phyloP scores from a whole-genome alignment of 2,329 filamentous ascomycete genomes.

The Aspergillus fijiensis region DNA sequence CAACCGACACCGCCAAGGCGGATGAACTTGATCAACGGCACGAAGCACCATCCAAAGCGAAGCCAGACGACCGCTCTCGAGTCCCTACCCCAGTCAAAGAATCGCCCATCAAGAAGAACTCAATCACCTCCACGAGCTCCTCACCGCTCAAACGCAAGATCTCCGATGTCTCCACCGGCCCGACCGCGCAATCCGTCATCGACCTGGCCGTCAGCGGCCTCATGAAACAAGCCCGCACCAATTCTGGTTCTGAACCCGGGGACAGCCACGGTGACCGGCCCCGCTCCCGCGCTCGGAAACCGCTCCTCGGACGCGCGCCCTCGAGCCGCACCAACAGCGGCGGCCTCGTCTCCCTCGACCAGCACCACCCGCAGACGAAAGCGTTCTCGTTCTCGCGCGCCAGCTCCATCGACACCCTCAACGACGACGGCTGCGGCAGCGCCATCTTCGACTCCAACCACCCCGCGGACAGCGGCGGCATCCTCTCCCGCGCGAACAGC shows the following conservation, averaged over 20 bases:
- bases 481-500: constrained; percentile 33
- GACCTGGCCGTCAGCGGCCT: constrained; percentile 43
- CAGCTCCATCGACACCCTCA: constrained; percentile 52
- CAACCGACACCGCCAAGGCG: not conserved
- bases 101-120: not conserved
- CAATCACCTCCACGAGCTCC: constrained; percentile 4
- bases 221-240: constrained; percentile 40
- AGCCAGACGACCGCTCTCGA: not conserved
- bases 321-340: constrained; percentile 28
- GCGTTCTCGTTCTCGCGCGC: constrained; percentile 39
- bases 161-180: constrained; percentile 12
- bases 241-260: constrained; percentile 23
- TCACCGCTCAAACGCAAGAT: constrained; percentile 19
- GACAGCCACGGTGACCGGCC: constrained; percentile 19
- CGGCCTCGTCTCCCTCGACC: not conserved
- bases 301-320: constrained; percentile 44
- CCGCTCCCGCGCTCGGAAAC: constrained; percentile 32
- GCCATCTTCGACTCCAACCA: constrained; percentile 31
- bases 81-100: not conserved
- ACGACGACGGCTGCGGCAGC: constrained; percentile 44
- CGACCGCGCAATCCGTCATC: constrained; percentile 29
- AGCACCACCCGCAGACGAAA: not conserved
- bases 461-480: constrained; percentile 20
- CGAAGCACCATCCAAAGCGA: not conserved
- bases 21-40: not conserved